Evolutionary conservation across 2,329 filamentous ascomycete species (phyloP).

Genomic region (Cadophora gregata): DNA sequence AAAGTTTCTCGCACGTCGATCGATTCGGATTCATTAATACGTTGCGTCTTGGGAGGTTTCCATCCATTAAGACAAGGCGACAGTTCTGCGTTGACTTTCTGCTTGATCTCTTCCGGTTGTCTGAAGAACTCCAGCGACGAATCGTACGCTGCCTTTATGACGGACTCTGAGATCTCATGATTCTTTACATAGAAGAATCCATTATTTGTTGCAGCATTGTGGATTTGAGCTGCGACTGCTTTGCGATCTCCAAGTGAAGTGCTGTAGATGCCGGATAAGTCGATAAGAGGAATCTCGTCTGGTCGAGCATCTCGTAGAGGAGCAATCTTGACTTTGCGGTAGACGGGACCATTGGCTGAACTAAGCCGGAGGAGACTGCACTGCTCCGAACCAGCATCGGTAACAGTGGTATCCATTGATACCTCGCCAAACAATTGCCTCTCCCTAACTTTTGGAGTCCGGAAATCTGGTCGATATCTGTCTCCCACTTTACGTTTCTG

Average conservation of each 20-base stretch:
- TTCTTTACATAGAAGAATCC: slow-evolving; percentile 54
- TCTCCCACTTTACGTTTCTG: no score
- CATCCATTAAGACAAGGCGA: slow-evolving; percentile 22
- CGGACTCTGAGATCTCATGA: slow-evolving; percentile 43
- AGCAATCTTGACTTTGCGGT: slow-evolving; percentile 18
- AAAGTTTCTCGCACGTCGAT: slow-evolving; percentile 26
- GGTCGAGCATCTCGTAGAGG: slow-evolving; percentile 26
- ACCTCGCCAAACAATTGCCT: no score
- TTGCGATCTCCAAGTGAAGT: slow-evolving; percentile 44
- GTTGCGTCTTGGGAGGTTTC: slow-evolving; percentile 23
- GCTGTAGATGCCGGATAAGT: slow-evolving; percentile 47
- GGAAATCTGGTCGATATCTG: no score
- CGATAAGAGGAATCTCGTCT: slow-evolving; percentile 53
- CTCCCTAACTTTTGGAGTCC: no score
- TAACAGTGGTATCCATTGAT: no score
- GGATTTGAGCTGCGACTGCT: slow-evolving; percentile 46
- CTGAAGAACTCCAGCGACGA: slow-evolving; percentile 42
- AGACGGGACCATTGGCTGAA: slow-evolving; percentile 24
- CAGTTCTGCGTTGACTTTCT: slow-evolving; percentile 39
- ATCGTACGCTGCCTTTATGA: slow-evolving; percentile 16
- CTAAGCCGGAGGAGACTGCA: slow-evolving; percentile 16
- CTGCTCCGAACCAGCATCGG: neutral
- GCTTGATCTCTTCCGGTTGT: slow-evolving; percentile 45
- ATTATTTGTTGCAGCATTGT: slow-evolving; percentile 47
- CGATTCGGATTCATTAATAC: slow-evolving; percentile 23